Percentiles rank a stretch among this genome's conserved stretches.
phyloP scores from a whole-genome alignment of 441 rosid genomes.

The Adansonia madagascariensis region DNA sequence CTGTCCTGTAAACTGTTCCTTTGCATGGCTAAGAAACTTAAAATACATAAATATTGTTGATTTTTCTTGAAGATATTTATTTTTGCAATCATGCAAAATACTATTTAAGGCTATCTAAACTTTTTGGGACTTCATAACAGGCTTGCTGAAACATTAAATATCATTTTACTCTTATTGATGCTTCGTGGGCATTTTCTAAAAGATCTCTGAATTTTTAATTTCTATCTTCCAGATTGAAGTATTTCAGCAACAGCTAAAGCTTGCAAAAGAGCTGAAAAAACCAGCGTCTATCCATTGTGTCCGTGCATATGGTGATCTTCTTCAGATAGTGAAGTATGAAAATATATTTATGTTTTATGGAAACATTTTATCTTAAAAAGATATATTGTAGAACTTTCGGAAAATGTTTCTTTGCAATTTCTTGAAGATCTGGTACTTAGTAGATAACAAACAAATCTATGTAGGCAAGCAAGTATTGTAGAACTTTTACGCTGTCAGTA shows the following conservation, averaged over 20 bases:
- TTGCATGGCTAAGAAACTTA: neutral
- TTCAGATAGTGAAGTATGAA: slow-evolving; percentile 69
- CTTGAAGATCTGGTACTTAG: neutral
- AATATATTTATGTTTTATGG: neutral
- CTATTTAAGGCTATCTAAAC: neutral
- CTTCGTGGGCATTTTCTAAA: neutral
- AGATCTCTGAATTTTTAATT: slow-evolving; percentile 1
- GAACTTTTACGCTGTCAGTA: neutral
- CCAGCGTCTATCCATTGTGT: slow-evolving; percentile 90
- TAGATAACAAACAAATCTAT: neutral
- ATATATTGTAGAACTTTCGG: neutral
- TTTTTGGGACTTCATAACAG: neutral
- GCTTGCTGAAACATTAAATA: neutral
- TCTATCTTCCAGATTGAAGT: slow-evolving; percentile 57
- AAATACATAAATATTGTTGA: neutral
- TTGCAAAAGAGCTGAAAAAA: slow-evolving; percentile 75
- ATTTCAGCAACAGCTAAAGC: slow-evolving; percentile 75
- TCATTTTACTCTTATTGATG: neutral
- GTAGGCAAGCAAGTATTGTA: slow-evolving; percentile 2
- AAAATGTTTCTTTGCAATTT: neutral
- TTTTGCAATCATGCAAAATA: neutral
- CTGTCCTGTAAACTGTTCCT: neutral
- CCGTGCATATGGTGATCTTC: slow-evolving; percentile 81
- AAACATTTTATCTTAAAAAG: neutral
- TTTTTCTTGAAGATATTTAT: neutral